Evolutionary conservation across 176 grass and related monocot genomes (phyloP), one percentile per base, ranked within the genome.

Genomic region (Juncus effusus): DNA sequence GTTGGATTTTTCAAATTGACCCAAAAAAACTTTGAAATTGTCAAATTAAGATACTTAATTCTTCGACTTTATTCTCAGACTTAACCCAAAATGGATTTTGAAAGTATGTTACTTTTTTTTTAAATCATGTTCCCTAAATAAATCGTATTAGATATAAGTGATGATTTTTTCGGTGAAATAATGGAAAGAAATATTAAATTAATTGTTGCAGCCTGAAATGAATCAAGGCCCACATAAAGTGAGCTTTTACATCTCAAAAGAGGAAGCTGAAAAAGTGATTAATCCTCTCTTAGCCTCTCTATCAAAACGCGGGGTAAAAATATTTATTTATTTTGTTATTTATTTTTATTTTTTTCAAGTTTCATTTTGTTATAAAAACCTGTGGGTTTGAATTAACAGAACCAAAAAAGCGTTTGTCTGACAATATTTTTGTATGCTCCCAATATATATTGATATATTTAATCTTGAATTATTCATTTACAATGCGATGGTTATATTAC

Each of bases 181-280:
- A 28, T 1, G 19, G 19, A 28, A 28, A 28, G 19, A 28, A 28
- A 28, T 28, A 28, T 28, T 28, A 28, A 28, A 28, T 28, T 28
- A 28, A 28, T 60, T 35, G 7, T 72, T 81, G 67, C 78, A 92
- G 93, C 28, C 85, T 59, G 85, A 89, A 50, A 89, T 69, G 62
- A 86, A 76, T 44, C 93, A 84, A 57, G 77, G 88, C 38, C 88
- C 85, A 8, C 93, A 92, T 77, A 97, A 97, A 75, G 81, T 92
- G 42, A 97, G 93, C 58, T 97, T 89, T 83, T 75, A 78, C 42
- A 81, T 97, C 19, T 72, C 77, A 41, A 97, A 82, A 72, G 59
- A 52, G 39, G 74, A 76, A 75, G 88, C 88, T 75, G 67, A 86
- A 62, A 75, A 84, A 77, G 88, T 84, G 37, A 82, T 91, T 51